These are phyloP conservation scores for Ogataea naganishii DNA, from an alignment of 805 yeast species.

Conservation along the genomic window DNA sequence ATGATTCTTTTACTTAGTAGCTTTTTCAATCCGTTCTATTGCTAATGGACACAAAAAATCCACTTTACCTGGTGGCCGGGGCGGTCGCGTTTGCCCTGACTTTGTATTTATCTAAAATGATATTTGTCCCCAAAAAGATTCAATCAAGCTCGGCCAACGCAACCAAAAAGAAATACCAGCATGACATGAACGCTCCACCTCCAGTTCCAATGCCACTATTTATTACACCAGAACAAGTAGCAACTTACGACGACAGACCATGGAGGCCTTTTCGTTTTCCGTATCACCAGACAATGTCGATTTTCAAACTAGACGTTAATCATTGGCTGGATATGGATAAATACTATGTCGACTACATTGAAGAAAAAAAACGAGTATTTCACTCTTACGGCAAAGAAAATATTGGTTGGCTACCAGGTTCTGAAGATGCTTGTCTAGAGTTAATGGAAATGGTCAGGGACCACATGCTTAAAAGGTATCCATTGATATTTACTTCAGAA, in stretches of 20 bases:
- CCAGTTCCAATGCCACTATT: constrained; percentile 49
- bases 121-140: no score
- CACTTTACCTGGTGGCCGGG: no score
- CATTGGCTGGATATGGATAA: constrained; percentile 80
- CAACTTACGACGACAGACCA: constrained; percentile 62
- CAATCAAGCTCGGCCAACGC: no score
- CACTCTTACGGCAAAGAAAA: constrained; percentile 51
- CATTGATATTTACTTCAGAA: constrained; percentile 44
- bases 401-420: constrained; percentile 59
- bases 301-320: constrained; percentile 60
- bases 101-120: no score
- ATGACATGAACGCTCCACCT: constrained; percentile 15
- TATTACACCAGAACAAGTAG: constrained; percentile 61
- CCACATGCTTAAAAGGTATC: constrained; percentile 57
- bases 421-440: constrained; percentile 52
- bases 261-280: constrained; percentile 82
- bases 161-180: no score
- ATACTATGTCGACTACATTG: constrained; percentile 57
- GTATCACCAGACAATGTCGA: constrained; percentile 72
- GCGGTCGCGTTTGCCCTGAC: no score
- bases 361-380: constrained; percentile 52
- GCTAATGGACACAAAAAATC: no score
- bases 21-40: no score
- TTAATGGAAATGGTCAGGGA: constrained; percentile 53
- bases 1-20: no score